Evolutionary conservation across 1,284 basidiomycete species (phyloP), one percentile per base, ranked within the genome.

Genomic region (Pterula multifida): DNA sequence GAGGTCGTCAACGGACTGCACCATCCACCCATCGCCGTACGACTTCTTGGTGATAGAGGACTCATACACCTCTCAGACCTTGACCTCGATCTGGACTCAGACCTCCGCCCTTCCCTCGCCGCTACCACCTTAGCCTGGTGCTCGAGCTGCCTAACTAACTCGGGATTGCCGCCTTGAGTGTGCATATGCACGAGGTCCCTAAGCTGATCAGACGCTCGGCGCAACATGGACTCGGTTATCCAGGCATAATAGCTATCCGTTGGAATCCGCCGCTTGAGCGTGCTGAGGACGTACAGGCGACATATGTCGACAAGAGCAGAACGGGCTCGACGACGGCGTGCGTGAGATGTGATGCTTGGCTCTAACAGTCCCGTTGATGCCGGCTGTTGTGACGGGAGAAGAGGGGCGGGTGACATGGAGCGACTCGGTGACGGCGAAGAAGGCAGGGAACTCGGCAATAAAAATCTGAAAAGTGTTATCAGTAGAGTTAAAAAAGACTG

Each of bases 401-500:
- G 4, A 19, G 6, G 19, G 39, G 19, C n/a, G 39, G 39, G n/a
- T 9, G 17, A 42, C 9, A 9, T 19, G 39, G 21, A 17, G 9
- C 39, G n/a, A 22, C 19, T 22, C 19, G 39, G 39, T n/a, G 9
- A 6, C n/a, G 13, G 17, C 9, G 39, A 42, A 6, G 17, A 17
- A 9, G 39, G 39, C 4, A 17, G 6, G 13, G 39, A 22, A 9
- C n/a, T 9, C n/a, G 39, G 39, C 4, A 42, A 17, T 19, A 42
- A 42, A 42, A 42, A 42, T 17, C 39, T 42, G 17, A 9, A 42
- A 42, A 6, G 19, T 42, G 21, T 6, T 42, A n/a, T 17, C n/a
- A 17, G 6, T 42, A 42, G 13, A 42, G 39, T 9, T 42, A 42
- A 53, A 44, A n/a, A 36, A 48, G 45, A 55, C 52, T 70, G 19